phyloP scores from a whole-genome alignment of 2,329 filamentous ascomycete species.

The Nothophaeocryptopus gaeumannii region DNA sequence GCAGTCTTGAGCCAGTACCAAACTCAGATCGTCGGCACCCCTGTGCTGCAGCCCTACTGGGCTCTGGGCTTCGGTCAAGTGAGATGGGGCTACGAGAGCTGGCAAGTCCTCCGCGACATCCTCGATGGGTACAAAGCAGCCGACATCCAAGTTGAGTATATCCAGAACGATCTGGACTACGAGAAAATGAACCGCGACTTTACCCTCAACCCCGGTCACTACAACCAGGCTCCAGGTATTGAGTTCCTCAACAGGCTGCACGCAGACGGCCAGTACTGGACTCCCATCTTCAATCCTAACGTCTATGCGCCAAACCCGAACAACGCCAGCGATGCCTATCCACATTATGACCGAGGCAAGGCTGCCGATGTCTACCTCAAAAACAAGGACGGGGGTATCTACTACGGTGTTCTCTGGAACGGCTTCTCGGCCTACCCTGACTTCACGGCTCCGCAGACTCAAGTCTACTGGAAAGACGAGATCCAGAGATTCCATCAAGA shows the following conservation, averaged over 20 bases:
- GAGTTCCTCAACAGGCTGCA: slow-evolving; percentile 52
- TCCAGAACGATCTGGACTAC: slow-evolving; percentile 40
- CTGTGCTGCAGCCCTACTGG: slow-evolving; percentile 28
- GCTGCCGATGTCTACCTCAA: slow-evolving; percentile 50
- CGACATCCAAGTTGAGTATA: slow-evolving; percentile 42
- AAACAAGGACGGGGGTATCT: slow-evolving; percentile 53
- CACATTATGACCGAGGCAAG: slow-evolving; percentile 51
- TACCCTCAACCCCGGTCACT: slow-evolving; percentile 53
- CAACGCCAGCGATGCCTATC: slow-evolving; percentile 58
- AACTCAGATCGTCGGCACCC: slow-evolving; percentile 27
- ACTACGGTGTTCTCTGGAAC: slow-evolving; percentile 26
- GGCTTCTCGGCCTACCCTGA: slow-evolving; percentile 25
- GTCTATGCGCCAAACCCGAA: slow-evolving; percentile 67
- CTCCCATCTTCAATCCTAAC: slow-evolving; percentile 56
- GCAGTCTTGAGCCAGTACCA: slow-evolving; percentile 18
- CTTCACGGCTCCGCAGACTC: slow-evolving; percentile 21
- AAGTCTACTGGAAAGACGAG: slow-evolving; percentile 29
- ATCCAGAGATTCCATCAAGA: slow-evolving; percentile 21
- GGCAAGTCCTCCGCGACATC: slow-evolving; percentile 61
- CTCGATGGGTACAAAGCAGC: slow-evolving; percentile 52
- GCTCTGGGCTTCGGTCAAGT: slow-evolving; percentile 29
- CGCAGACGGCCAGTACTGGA: slow-evolving; percentile 51
- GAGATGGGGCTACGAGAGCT: slow-evolving; percentile 58
- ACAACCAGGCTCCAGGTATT: slow-evolving; percentile 54
- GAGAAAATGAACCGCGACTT: slow-evolving; percentile 60